Percentiles rank a stretch among this genome's conserved stretches.
phyloP scores from a whole-genome alignment of 345 rosid species.

The Sapria himalayana region DNA sequence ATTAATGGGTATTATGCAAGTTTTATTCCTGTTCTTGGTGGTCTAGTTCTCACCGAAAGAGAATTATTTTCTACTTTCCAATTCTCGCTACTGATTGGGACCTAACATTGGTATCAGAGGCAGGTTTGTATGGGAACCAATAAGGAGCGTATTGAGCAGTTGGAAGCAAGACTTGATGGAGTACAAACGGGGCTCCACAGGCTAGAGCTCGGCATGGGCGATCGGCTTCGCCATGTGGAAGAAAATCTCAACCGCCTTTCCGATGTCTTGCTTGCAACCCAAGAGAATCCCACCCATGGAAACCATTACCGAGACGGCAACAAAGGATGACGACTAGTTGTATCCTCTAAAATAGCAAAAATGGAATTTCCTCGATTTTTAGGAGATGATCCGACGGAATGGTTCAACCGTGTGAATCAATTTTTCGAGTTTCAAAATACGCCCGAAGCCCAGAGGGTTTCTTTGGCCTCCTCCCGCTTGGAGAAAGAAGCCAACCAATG shows the following conservation, averaged over 20 bases:
- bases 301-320: background rate
- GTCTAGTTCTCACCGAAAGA: too few relatives aligned
- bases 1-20: too few relatives aligned
- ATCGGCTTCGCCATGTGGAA: background rate
- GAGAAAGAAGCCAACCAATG: background rate
- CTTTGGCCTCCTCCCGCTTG: background rate
- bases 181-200: background rate
- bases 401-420: background rate
- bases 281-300: background rate
- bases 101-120: background rate
- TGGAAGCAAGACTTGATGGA: too few relatives aligned
- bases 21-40: too few relatives aligned
- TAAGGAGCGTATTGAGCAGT: too few relatives aligned
- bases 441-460: background rate
- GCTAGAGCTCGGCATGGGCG: background rate
- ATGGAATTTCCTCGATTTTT: background rate
- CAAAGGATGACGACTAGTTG: too few relatives aligned
- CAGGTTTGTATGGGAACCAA: background rate
- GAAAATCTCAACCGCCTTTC: background rate
- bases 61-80: too few relatives aligned
- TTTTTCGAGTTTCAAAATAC: too few relatives aligned
- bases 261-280: background rate
- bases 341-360: background rate
- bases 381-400: background rate
- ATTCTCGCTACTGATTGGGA: too few relatives aligned